Evolutionary conservation across 106 monocot genomes (phyloP).

Genomic region (Dendrobium officinale): DNA sequence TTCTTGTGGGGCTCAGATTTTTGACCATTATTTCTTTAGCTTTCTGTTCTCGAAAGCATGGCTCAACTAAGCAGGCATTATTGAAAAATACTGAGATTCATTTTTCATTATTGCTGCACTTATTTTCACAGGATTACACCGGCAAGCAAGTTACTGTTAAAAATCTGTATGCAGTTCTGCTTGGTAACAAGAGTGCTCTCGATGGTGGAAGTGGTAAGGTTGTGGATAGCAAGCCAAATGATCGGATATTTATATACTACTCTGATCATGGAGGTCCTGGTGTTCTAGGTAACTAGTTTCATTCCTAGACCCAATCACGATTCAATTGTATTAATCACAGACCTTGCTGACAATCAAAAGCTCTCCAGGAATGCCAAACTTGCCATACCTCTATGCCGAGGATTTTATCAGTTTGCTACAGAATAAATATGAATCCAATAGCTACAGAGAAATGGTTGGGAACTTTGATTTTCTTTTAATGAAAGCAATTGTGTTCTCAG

Average conservation of each 20-base stretch:
- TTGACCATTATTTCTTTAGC: too few relatives aligned
- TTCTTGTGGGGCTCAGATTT: neutral
- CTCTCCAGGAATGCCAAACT: conserved; percentile 62
- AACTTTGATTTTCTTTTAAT: neutral
- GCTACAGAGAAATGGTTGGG: conserved; percentile 69
- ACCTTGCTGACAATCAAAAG: neutral
- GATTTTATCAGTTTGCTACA: conserved; percentile 61
- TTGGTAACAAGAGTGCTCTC: conserved; percentile 47
- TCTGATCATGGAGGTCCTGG: conserved; percentile 85
- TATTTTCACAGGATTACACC: conserved; percentile 53
- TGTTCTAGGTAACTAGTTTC: conserved; percentile 41
- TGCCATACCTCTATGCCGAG: conserved; percentile 46
- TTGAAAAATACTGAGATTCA: neutral
- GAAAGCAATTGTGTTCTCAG: neutral
- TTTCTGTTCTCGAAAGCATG: too few relatives aligned
- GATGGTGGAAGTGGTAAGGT: conserved; percentile 77
- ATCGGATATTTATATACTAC: conserved; percentile 71
- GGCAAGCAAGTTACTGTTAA: conserved; percentile 38
- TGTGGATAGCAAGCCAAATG: conserved; percentile 58
- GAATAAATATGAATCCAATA: conserved; percentile 49
- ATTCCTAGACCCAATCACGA: neutral
- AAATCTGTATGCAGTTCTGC: conserved; percentile 54
- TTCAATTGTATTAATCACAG: neutral
- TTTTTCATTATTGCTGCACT: neutral
- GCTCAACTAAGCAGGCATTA: too few relatives aligned